Evolutionary conservation across 2,329 filamentous ascomycete genomes (phyloP), one percentile per base, ranked within the genome.

Genomic region (Microdochium nivale): DNA sequence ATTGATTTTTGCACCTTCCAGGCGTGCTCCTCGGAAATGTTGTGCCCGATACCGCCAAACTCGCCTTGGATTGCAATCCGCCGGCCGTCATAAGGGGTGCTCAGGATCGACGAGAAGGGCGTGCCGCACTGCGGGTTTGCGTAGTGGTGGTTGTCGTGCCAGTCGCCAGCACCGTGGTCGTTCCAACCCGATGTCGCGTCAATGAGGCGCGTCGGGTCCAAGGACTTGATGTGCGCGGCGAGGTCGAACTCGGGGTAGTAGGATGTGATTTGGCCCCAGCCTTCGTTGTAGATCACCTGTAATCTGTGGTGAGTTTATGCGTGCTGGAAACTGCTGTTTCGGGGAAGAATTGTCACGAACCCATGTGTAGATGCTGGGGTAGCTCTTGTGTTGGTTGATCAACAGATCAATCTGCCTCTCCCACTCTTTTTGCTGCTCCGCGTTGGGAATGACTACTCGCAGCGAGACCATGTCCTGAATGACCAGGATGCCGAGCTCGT

Each of bases 391-490:
- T 55, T 87, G 81, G 37, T 79, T 72, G 43, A 88, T 67, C 44
- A 88, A 64, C 9, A 84, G 58, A 27, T 78, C 76, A 1, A 88
- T 70, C 59, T 88, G 62, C 69, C 79, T 70, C 21, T 69, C 66
- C 54, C 80, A 83, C 52, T 83, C 80, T 1, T 61, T 57, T 59
- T 82, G 79, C 51, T 79, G 74, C 1, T 59, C 65, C 1, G 55
- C 51, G 37, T 70, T 65, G 40, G 77, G 71, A 24, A 59, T 64
- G 2, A 60, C 50, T 60, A 60, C 13, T 58, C 61, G 43, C 51
- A 87, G 66, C 2, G 82, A 77, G 0, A 84, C 84, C 85, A 88
- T 88, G 55, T 88, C 86, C 61, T 88, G 85, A 47, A 88, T 81
- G 5, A 88, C 74, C 25, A 88, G 63, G 16, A 87, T 63, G 1